Conservation (phyloP, 2,329 filamentous ascomycete genomes). For the Phyllachora maydis region DNA sequence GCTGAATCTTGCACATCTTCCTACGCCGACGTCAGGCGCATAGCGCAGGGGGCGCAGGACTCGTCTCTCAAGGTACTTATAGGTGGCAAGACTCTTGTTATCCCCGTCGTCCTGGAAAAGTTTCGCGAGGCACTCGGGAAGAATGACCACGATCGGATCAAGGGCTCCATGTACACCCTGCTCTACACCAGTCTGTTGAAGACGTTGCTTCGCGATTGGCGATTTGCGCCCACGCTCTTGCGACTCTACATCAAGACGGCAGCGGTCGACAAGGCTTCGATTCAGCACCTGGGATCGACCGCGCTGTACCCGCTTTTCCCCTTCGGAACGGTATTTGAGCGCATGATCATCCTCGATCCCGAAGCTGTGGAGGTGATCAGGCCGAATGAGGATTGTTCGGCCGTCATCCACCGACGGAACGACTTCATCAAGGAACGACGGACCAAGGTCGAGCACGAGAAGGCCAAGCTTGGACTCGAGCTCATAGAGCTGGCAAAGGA, state of each 20-base stretch:
- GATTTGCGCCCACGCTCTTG: slow-evolving; percentile 79
- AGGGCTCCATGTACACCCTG: slow-evolving; percentile 81
- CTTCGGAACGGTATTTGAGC: slow-evolving; percentile 74
- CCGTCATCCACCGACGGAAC: slow-evolving; percentile 43
- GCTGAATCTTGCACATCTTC: slow-evolving; percentile 76
- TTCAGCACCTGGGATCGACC: slow-evolving; percentile 69
- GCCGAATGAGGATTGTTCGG: slow-evolving; percentile 41
- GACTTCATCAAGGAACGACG: slow-evolving; percentile 58
- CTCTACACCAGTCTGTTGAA: slow-evolving; percentile 77
- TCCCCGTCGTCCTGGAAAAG: slow-evolving; percentile 64
- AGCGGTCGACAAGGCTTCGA: slow-evolving; percentile 79
- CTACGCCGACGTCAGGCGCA: slow-evolving; percentile 89
- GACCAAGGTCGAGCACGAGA: slow-evolving; percentile 61
- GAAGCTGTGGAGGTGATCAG: slow-evolving; percentile 50
- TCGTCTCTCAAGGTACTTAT: slow-evolving; percentile 83
- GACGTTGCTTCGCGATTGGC: slow-evolving; percentile 81
- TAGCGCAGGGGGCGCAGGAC: slow-evolving; percentile 80
- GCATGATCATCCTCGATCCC: slow-evolving; percentile 65
- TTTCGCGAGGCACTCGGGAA: slow-evolving; percentile 60
- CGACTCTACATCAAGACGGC: slow-evolving; percentile 78
- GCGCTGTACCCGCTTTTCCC: slow-evolving; percentile 77
- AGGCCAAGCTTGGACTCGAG: slow-evolving; percentile 60
- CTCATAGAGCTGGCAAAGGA: slow-evolving; percentile 56
- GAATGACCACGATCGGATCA: slow-evolving; percentile 78
- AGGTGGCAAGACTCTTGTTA: slow-evolving; percentile 71